A percentile compares a stretch with the other conserved stretches of the same genome.
phyloP scores from a whole-genome alignment of 768 basidiomycete genomes.

The Trametes cinnabarina region DNA sequence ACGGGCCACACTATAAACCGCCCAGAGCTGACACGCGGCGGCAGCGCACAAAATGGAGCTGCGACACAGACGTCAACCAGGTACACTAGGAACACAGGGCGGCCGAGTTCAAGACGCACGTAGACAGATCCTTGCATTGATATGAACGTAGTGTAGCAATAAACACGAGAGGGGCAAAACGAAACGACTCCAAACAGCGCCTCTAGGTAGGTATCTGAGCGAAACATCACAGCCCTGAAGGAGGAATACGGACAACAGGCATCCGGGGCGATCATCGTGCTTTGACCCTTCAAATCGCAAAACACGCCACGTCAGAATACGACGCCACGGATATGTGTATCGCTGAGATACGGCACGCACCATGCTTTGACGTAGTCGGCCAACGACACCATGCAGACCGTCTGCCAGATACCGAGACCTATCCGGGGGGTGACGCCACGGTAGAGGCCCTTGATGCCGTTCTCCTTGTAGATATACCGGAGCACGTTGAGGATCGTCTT shows the following conservation, averaged over 20 bases:
- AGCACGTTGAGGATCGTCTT: slow-evolving; percentile 90
- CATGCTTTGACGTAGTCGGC: slow-evolving; percentile 94
- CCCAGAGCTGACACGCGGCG: too few species aligned
- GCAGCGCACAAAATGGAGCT: too few species aligned
- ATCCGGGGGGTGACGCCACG: slow-evolving; percentile 97
- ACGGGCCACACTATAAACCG: too few species aligned
- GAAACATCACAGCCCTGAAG: neutral
- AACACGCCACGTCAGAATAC: neutral
- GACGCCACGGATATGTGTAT: too few species aligned
- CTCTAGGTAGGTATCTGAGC: slow-evolving; percentile 15
- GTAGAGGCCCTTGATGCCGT: slow-evolving; percentile 95
- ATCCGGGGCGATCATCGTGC: neutral
- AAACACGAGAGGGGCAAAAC: slow-evolving; percentile 1
- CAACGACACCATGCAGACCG: slow-evolving; percentile 98
- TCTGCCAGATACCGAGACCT: slow-evolving; percentile 95
- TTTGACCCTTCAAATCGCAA: slow-evolving; percentile 10
- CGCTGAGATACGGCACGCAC: slow-evolving; percentile 37
- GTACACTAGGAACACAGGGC: too few species aligned
- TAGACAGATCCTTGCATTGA: slow-evolving; percentile 7
- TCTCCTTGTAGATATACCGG: slow-evolving; percentile 92
- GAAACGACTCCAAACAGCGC: neutral
- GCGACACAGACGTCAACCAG: too few species aligned
- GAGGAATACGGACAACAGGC: neutral
- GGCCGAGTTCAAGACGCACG: neutral
- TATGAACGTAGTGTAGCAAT: slow-evolving; percentile 17